Evolutionary conservation across 2,329 filamentous ascomycete species (phyloP).

Genomic region (Karstenula rhodostoma): DNA sequence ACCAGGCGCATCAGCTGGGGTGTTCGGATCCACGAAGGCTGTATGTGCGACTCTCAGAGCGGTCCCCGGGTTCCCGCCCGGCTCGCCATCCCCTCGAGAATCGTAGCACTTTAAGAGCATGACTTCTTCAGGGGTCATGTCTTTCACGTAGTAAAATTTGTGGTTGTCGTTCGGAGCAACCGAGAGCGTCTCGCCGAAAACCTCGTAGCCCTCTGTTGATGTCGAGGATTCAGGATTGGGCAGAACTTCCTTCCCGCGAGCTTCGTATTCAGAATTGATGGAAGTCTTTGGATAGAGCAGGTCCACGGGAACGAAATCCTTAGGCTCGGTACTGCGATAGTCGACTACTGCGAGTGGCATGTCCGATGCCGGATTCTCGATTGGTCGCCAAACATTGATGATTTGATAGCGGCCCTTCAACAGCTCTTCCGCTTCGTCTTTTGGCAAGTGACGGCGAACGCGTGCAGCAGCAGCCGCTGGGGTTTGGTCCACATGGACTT

Average conservation of each 20-base stretch:
- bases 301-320: conserved; percentile 68
- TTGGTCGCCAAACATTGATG: conserved; percentile 76
- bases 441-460: conserved; percentile 67
- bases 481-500: conserved; percentile 77
- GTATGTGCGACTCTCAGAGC: conserved; percentile 69
- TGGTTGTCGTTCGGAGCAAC: conserved; percentile 67
- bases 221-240: conserved; percentile 56
- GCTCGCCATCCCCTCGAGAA: conserved; percentile 53
- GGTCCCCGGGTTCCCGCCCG: conserved; percentile 49
- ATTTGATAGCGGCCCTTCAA: conserved; percentile 69
- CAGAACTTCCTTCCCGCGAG: conserved; percentile 66
- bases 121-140: conserved; percentile 68
- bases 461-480: conserved; percentile 67
- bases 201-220: conserved; percentile 69
- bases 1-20: conserved; percentile 57
- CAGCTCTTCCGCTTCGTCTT: conserved; percentile 64
- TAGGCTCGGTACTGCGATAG: conserved; percentile 64
- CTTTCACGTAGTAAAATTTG: conserved; percentile 71
- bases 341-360: conserved; percentile 75
- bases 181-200: conserved; percentile 68
- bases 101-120: conserved; percentile 63
- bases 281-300: conserved; percentile 65
- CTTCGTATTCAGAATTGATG: conserved; percentile 57
- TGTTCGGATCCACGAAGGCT: conserved; percentile 65
- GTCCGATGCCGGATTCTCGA: conserved; percentile 69